Percentiles rank a stretch among this genome's conserved stretches.
These are phyloP conservation scores for Globisporangium abappressorium DNA, from an alignment of 352 stramenopile species.

Conservation along the genomic window DNA sequence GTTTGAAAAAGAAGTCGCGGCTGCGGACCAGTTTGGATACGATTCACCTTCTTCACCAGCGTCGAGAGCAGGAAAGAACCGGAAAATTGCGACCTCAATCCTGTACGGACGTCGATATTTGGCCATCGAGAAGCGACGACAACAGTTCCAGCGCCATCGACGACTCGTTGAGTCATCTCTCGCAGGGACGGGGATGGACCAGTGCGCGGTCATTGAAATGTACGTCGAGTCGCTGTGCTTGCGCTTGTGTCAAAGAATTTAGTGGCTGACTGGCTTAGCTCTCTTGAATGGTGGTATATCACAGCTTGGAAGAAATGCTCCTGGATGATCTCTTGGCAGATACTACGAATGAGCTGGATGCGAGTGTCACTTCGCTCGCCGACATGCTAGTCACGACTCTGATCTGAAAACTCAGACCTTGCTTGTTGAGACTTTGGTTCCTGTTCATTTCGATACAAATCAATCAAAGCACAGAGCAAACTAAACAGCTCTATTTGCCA, in stretches of 20 bases:
- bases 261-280: neutral
- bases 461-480: neutral
- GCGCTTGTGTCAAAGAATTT: neutral
- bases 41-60: conserved; percentile 13
- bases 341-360: conserved; percentile 26
- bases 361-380: conserved; percentile 25
- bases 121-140: conserved; percentile 44
- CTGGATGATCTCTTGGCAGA: conserved; percentile 34
- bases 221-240: conserved; percentile 19
- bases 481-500: neutral
- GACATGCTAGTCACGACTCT: conserved; percentile 28
- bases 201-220: conserved; percentile 63
- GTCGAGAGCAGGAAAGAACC: conserved; percentile 17
- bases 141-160: conserved; percentile 52
- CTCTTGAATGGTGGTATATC: neutral
- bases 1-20: neutral
- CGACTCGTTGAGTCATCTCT: conserved; percentile 55
- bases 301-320: conserved; percentile 32
- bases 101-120: conserved; percentile 16
- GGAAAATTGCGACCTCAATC: conserved; percentile 19
- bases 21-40: neutral
- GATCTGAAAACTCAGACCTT: conserved; percentile 9
- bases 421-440: neutral
- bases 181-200: conserved; percentile 50
- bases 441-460: neutral